Base-by-base conservation (phyloP, 2,329 filamentous ascomycete genomes). In the Lasiodiplodia gonubiensis region DNA sequence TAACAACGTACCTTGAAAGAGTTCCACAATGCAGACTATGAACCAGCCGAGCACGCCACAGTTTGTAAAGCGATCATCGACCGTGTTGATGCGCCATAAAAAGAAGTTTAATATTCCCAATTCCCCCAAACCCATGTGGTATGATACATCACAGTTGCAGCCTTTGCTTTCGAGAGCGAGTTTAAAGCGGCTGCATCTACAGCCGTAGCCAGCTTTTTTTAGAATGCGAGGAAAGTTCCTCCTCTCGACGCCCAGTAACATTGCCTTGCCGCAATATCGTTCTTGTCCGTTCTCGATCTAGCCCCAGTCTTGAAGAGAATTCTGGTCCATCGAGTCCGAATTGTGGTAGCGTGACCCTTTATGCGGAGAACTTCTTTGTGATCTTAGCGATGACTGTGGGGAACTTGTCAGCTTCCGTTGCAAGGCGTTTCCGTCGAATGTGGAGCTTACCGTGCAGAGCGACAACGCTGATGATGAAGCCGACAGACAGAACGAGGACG, bases 381-480 rank as follows among this genome's bases (percentile, higher is more conserved):
- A 67, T 53, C 59, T 67, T 67, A 57, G 66, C 66, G 25, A 67
- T 67, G 37, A 67, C 66, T 67, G 21, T 21, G 23, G 18, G 12
- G 25, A 25, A 14, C 10, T 16, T 7, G 48, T 67, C 23, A 63
- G 57, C 3, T 10, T 33, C 7, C 8, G 21, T 25, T 27, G 4
- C 11, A 12, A 3, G 4, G 18, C 8, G 10, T 48, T 18, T 35
- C 3, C 18, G 25, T 27, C 3, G 27, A 42, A 21, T 8, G n/a
- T 61, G 27, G 18, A 35, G 86, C 92, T 74, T 89, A 98, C 95
- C 93, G 84, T 99, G 95, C 78, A 99, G 86, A 74, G 93, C 94
- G 77, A 99, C 95, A 78, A 99, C 95, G 77, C 92, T 95, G 85
- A 99, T 97, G 82, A 99, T 99, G 83, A 99, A 99, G 70, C 97